Base-by-base conservation (phyloP, 228 moss, liverwort and hornwort species). In the Sphagnum fallax region DNA sequence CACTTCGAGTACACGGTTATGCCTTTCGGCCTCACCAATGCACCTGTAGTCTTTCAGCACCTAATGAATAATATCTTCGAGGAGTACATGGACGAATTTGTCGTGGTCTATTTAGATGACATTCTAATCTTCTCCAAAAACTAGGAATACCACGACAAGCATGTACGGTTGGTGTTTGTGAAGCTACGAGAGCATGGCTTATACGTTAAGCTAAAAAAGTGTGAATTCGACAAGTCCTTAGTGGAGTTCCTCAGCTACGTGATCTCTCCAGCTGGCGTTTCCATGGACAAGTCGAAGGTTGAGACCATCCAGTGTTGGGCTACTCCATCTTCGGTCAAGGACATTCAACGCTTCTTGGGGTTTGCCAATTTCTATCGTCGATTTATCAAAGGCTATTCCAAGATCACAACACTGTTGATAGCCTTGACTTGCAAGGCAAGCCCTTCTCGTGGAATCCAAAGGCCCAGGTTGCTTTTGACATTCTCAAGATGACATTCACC, bases 61-160 rank as follows among this genome's bases (percentile, higher is more conserved):
- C 48, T 73, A 6, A 58, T 73, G 72, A 73, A 66, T 66, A n/a
- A 48, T 6, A 59, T 73, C 8, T 32, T 66, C 48, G 4, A 6
- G 8, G 48, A 55, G 4, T 10, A 6, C 0, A 14, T 73, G 2
- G 64, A 66, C 48, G 50, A 73, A 4, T 58, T 49, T 13, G 65
- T 73, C 4, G 53, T 73, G 0, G 72, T 73, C 4, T 73, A 66
- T 48, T 8, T 73, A 49, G 57, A 73, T 60, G 72, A 72, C 32
- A 65, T 72, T 6, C 9, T 73, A 0, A 14, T 73, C 48, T 73
- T 9, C 1, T 52, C n/a, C 4, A 11, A 47, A 0, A 67, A 49
- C 53, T 11, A 16, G 67, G 50, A 49, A 5, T 10, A 67, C 1
- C 67, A 52, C 13, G 5, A 10, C 2, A 52, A 67, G 5, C 50